Evolutionary conservation across 2,329 filamentous ascomycete species (phyloP).

Genomic region (Pseudonectria foliicola): DNA sequence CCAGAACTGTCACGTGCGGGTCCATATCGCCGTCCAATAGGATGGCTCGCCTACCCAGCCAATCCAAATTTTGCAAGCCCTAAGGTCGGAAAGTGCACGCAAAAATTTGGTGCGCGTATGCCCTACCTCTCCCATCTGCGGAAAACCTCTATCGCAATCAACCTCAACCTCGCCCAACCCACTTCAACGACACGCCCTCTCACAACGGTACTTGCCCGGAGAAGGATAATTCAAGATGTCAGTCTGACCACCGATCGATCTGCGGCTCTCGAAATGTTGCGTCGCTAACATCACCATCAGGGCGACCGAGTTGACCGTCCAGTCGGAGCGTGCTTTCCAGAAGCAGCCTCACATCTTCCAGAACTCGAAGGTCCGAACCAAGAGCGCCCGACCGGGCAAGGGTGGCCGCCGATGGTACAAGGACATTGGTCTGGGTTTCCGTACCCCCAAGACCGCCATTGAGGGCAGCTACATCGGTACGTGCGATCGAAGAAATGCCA

Average conservation of each 20-base stretch:
- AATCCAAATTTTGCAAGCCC: conserved; percentile 36
- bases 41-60: conserved; percentile 22
- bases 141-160: conserved; percentile 26
- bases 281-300: conserved; percentile 49
- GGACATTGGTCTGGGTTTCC: conserved; percentile 98
- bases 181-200: conserved; percentile 33
- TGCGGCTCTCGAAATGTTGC: conserved; percentile 8
- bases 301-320: conserved; percentile 98
- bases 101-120: conserved; percentile 29
- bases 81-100: conserved; percentile 27
- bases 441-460: conserved; percentile 97
- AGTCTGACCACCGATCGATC: conserved; percentile 19
- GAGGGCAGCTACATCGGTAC: conserved; percentile 98
- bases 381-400: conserved; percentile 82
- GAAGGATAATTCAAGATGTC: conserved; percentile 39
- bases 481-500: conserved; percentile 34
- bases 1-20: conserved; percentile 22
- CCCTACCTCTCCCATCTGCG: conserved; percentile 32
- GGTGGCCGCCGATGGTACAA: conserved; percentile 94
- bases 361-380: conserved; percentile 88
- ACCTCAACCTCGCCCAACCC: conserved; percentile 27
- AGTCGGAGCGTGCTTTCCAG: conserved; percentile 99
- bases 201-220: conserved; percentile 32
- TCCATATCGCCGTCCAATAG: conserved; percentile 9
- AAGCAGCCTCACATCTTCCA: conserved; percentile 99